Conservation (phyloP, 352 stramenopile genomes). For the Phytophthora kernoviae region DNA sequence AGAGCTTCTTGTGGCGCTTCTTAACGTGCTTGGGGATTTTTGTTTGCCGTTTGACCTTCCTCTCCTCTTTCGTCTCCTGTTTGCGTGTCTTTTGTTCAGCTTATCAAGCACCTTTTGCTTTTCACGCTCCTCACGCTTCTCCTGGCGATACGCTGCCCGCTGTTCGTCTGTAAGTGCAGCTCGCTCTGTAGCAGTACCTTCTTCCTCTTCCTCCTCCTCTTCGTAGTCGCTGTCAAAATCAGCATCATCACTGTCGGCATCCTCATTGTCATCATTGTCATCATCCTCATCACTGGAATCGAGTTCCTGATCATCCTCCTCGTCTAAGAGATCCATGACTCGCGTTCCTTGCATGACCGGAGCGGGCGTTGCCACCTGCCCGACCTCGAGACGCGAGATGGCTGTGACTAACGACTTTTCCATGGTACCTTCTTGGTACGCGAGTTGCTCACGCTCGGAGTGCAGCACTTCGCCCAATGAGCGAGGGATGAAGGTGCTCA, state of each 20-base stretch:
- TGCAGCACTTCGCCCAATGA: constrained; percentile 94
- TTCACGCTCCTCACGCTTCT: constrained; percentile 79
- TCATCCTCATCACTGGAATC: constrained; percentile 60
- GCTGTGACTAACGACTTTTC: constrained; percentile 81
- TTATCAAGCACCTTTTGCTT: constrained; percentile 60
- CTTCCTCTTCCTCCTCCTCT: constrained; percentile 21
- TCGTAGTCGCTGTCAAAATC: constrained; percentile 46
- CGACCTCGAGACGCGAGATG: constrained; percentile 79
- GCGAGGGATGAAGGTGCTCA: constrained; percentile 93
- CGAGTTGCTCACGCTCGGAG: constrained; percentile 85
- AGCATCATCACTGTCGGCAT: constrained; percentile 32
- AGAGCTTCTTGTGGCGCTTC: constrained; percentile 96
- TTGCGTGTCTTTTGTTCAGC: constrained; percentile 94
- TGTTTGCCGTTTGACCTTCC: constrained; percentile 92
- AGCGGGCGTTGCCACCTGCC: constrained; percentile 21
- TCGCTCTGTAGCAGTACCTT: constrained; percentile 21
- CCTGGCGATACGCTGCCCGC: constrained; percentile 80
- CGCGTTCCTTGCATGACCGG: constrained; percentile 41
- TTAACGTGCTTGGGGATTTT: constrained; percentile 99
- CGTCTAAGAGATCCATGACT: constrained; percentile 78
- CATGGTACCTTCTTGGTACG: constrained; percentile 87
- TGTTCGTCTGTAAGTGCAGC: constrained; percentile 80
- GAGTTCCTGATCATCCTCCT: constrained; percentile 56
- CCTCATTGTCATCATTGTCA: constrained; percentile 43
- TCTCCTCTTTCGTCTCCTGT: constrained; percentile 94